These are phyloP conservation scores for Candida sphagnicola DNA, from an alignment of 805 yeast species.

Conservation along the genomic window DNA sequence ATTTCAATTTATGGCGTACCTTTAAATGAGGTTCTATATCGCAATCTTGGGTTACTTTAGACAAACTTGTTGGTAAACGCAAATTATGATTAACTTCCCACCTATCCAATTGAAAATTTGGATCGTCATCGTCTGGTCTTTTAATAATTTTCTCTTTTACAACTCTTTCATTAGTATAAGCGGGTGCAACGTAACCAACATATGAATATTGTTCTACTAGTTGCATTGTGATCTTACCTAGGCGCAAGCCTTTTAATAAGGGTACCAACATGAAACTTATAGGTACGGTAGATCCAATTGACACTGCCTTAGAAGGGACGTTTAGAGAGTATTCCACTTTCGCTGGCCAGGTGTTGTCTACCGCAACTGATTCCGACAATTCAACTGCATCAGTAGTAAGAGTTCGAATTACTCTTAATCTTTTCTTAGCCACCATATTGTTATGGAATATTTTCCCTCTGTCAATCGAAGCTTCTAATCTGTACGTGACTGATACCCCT, in stretches of 20 bases:
- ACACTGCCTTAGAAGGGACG: constrained; percentile 83
- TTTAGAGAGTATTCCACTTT: constrained; percentile 88
- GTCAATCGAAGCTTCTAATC: constrained; percentile 75
- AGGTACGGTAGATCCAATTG: constrained; percentile 79
- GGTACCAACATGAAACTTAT: constrained; percentile 74
- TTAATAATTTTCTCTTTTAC: constrained; percentile 47
- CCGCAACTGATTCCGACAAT: constrained; percentile 85
- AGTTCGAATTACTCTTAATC: constrained; percentile 79
- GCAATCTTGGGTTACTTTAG: constrained; percentile 84
- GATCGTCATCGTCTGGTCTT: constrained; percentile 41
- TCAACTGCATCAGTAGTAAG: constrained; percentile 85
- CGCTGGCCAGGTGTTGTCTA: constrained; percentile 92
- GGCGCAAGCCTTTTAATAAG: constrained; percentile 67
- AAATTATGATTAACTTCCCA: constrained; percentile 72
- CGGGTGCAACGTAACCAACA: constrained; percentile 54
- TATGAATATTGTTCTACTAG: constrained; percentile 66
- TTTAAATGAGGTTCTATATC: constrained; percentile 64
- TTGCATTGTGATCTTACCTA: constrained; percentile 70
- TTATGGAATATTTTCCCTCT: constrained; percentile 67
- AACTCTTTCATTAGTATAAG: constrained; percentile 58
- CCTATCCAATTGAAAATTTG: constrained; percentile 42
- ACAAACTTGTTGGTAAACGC: constrained; percentile 66
- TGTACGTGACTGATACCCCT: constrained; percentile 69
- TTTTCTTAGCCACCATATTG: constrained; percentile 62
- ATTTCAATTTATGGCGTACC: constrained; percentile 85